Evolutionary conservation across 768 basidiomycete genomes (phyloP).

Genomic region (Sarcodon aspratus): DNA sequence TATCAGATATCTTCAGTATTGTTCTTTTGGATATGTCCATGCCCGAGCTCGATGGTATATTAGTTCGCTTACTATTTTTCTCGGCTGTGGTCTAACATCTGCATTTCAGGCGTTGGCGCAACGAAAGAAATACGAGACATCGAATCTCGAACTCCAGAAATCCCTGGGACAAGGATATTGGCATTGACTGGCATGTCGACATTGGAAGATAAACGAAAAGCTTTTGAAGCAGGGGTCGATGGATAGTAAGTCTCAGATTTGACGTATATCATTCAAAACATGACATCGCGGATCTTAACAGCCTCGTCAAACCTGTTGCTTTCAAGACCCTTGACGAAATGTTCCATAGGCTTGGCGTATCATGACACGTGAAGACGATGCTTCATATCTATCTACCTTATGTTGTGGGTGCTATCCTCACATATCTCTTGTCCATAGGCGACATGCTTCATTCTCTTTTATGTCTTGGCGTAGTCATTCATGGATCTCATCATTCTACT

Average conservation of each 20-base stretch:
- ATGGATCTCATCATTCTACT: too few species aligned
- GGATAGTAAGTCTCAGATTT: slow-evolving; percentile 66
- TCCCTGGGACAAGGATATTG: slow-evolving; percentile 42
- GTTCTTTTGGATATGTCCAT: slow-evolving; percentile 86
- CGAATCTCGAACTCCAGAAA: slow-evolving; percentile 33
- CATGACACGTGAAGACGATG: slow-evolving; percentile 16
- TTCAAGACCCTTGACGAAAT: slow-evolving; percentile 83
- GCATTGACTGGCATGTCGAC: slow-evolving; percentile 93
- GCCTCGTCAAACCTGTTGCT: slow-evolving; percentile 92
- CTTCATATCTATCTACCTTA: background rate
- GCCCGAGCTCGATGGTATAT: slow-evolving; percentile 81
- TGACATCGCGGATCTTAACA: slow-evolving; percentile 17
- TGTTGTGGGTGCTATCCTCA: too few species aligned
- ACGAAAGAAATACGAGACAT: slow-evolving; percentile 73
- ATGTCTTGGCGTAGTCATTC: too few species aligned
- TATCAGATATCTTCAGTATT: slow-evolving; percentile 35
- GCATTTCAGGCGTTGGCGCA: slow-evolving; percentile 60
- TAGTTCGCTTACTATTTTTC: background rate
- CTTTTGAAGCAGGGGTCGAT: slow-evolving; percentile 89
- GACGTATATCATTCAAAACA: background rate
- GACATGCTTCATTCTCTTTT: too few species aligned
- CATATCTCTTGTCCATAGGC: too few species aligned
- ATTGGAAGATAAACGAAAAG: slow-evolving; percentile 81
- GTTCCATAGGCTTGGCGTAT: slow-evolving; percentile 59
- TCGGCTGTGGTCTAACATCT: background rate